Conservation (phyloP, 2,329 filamentous ascomycete species). For the Raffaelea albimanens region DNA sequence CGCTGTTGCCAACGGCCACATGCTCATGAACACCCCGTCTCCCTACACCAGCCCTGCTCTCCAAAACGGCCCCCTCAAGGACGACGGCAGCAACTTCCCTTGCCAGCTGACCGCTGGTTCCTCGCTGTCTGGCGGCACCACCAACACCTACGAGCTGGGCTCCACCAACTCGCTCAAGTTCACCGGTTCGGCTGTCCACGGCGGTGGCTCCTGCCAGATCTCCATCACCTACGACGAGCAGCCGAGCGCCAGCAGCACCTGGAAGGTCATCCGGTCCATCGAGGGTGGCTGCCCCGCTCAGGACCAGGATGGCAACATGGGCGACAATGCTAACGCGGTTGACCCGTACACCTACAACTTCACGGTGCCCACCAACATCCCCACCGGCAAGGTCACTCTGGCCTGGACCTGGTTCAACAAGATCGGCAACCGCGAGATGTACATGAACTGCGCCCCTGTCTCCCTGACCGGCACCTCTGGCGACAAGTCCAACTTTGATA, state of each 20-base stretch:
- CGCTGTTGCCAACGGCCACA: slow-evolving; percentile 59
- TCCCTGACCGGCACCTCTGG: slow-evolving; percentile 47
- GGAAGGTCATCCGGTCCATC: slow-evolving; percentile 85
- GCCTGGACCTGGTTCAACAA: slow-evolving; percentile 96
- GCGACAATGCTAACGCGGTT: slow-evolving; percentile 28
- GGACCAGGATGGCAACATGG: slow-evolving; percentile 47
- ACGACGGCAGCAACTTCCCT: slow-evolving; percentile 61
- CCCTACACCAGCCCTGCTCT: slow-evolving; percentile 42
- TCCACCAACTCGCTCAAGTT: slow-evolving; percentile 54
- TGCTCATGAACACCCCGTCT: slow-evolving; percentile 59
- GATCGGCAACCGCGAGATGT: slow-evolving; percentile 87
- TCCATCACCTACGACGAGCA: slow-evolving; percentile 69
- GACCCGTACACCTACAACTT: slow-evolving; percentile 56
- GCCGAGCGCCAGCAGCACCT: slow-evolving; percentile 57
- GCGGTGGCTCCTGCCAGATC: slow-evolving; percentile 87
- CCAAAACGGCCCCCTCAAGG: slow-evolving; percentile 55
- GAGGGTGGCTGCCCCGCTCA: slow-evolving; percentile 73
- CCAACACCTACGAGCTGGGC: slow-evolving; percentile 57
- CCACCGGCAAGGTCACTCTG: slow-evolving; percentile 67
- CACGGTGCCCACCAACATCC: slow-evolving; percentile 60
- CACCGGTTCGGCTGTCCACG: slow-evolving; percentile 67
- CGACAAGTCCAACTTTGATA: slow-evolving; percentile 41
- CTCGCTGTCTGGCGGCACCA: slow-evolving; percentile 34
- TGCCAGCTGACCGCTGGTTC: slow-evolving; percentile 58
- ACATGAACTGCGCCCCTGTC: slow-evolving; percentile 89